Evolutionary conservation across 202 grass and related monocot genomes (phyloP).

Genomic region (Setaria viridis): DNA sequence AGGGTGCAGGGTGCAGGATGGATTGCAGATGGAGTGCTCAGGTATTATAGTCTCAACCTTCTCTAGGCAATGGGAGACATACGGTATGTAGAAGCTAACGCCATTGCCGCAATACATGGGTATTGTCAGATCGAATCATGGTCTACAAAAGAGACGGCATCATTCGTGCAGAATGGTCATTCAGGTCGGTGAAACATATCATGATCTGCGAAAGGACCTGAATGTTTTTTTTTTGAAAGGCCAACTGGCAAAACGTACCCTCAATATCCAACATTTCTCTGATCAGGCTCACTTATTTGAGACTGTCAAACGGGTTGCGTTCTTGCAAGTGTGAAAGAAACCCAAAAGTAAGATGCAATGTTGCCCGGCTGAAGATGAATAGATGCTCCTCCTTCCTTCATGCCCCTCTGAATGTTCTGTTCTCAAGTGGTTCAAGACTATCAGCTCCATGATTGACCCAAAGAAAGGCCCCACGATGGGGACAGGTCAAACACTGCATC

Average conservation of each 20-base stretch:
- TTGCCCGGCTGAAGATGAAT: not conserved
- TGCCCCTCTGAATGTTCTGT: not conserved
- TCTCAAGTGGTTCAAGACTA: not conserved
- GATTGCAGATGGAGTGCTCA: constrained; percentile 5
- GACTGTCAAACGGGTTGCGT: not conserved
- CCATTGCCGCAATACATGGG: not conserved
- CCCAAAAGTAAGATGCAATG: not conserved
- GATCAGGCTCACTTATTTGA: not conserved
- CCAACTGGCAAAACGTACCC: too few relatives aligned
- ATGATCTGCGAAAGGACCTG: not conserved
- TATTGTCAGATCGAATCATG: not conserved
- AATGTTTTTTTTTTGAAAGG: too few relatives aligned
- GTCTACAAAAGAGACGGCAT: not conserved
- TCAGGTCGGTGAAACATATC: not conserved
- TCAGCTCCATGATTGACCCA: not conserved
- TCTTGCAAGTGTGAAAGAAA: constrained; percentile 11
- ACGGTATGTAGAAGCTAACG: constrained; percentile 45
- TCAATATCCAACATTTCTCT: too few relatives aligned
- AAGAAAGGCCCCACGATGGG: not conserved
- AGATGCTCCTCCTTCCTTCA: not conserved
- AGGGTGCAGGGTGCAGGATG: not conserved
- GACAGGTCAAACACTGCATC: constrained; percentile 32
- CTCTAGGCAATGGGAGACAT: constrained; percentile 35
- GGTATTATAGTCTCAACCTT: not conserved
- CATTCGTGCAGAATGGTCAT: not conserved